Evolutionary conservation across 2,329 filamentous ascomycete genomes (phyloP).

Genomic region (Aspergillus melleus): DNA sequence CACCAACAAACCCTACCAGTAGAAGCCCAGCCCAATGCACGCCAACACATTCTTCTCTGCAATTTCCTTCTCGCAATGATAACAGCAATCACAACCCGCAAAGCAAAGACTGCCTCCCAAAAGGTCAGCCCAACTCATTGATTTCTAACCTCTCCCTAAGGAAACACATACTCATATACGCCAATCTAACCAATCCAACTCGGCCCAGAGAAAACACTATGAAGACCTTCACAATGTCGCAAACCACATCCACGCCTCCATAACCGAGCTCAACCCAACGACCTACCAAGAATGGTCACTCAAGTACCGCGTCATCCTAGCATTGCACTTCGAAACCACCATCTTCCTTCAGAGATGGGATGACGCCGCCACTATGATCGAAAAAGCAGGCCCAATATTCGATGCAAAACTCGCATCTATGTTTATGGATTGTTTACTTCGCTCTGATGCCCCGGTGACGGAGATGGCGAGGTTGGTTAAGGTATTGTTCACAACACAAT

Average conservation of each 20-base stretch:
- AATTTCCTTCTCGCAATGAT: slow-evolving; percentile 62
- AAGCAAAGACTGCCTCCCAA: slow-evolving; percentile 39
- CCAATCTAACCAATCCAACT: not conserved
- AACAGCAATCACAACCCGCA: slow-evolving; percentile 50
- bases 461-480: slow-evolving; percentile 30
- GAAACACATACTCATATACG: slow-evolving; percentile 48
- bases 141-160: not conserved
- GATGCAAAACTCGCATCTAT: slow-evolving; percentile 56
- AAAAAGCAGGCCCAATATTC: slow-evolving; percentile 31
- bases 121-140: slow-evolving; percentile 34
- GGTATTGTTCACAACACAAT: slow-evolving; percentile 37
- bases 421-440: slow-evolving; percentile 66
- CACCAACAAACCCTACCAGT: slow-evolving; percentile 26
- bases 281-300: slow-evolving; percentile 51
- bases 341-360: slow-evolving; percentile 68
- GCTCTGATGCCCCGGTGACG: slow-evolving; percentile 48
- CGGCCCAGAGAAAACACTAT: slow-evolving; percentile 49
- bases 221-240: slow-evolving; percentile 61
- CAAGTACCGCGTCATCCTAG: slow-evolving; percentile 67
- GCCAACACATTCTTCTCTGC: slow-evolving; percentile 65
- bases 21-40: slow-evolving; percentile 47
- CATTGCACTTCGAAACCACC: slow-evolving; percentile 78
- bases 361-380: slow-evolving; percentile 61
- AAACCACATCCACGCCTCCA: slow-evolving; percentile 57
- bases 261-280: slow-evolving; percentile 29